A percentile compares a stretch with the other conserved stretches of the same genome.
These are phyloP conservation scores for Pachysandra terminalis DNA, from an alignment of 164 flowering plant species.

Conservation along the genomic window DNA sequence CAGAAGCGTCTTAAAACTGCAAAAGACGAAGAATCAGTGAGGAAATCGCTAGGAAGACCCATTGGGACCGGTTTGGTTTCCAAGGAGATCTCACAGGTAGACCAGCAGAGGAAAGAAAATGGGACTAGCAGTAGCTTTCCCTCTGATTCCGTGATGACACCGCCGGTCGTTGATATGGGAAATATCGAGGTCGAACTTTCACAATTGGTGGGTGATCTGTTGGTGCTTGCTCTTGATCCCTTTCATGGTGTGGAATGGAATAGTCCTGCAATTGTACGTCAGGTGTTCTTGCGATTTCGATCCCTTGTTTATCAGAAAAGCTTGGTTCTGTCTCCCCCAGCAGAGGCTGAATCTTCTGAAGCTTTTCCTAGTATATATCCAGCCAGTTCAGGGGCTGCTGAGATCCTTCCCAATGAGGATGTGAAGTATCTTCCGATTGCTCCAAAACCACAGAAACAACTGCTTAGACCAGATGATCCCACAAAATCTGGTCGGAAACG, in stretches of 20 bases:
- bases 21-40: constrained; percentile 22
- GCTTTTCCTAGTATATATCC: constrained; percentile 23
- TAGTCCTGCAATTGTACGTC: constrained; percentile 29
- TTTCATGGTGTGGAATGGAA: constrained; percentile 54
- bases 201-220: constrained; percentile 53
- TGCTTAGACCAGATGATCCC: constrained; percentile 58
- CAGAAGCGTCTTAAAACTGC: constrained; percentile 28
- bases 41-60: constrained; percentile 30
- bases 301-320: constrained; percentile 83
- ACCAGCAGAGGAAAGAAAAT: constrained; percentile 25
- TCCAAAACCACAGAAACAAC: constrained; percentile 35
- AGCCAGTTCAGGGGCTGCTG: constrained; percentile 18
- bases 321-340: constrained; percentile 35
- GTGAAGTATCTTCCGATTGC: constrained; percentile 21
- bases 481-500: constrained; percentile 73
- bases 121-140: constrained; percentile 12
- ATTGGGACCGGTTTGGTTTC: constrained; percentile 19
- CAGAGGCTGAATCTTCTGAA: constrained; percentile 39
- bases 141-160: constrained; percentile 9
- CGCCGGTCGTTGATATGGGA: constrained; percentile 15
- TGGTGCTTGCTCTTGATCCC: constrained; percentile 72
- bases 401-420: constrained; percentile 23
- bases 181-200: constrained; percentile 35
- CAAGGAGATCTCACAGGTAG: constrained; percentile 22
- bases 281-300: constrained; percentile 61